Evolutionary conservation across 805 yeast genomes (phyloP).

Genomic region (Saturnispora diversa): DNA sequence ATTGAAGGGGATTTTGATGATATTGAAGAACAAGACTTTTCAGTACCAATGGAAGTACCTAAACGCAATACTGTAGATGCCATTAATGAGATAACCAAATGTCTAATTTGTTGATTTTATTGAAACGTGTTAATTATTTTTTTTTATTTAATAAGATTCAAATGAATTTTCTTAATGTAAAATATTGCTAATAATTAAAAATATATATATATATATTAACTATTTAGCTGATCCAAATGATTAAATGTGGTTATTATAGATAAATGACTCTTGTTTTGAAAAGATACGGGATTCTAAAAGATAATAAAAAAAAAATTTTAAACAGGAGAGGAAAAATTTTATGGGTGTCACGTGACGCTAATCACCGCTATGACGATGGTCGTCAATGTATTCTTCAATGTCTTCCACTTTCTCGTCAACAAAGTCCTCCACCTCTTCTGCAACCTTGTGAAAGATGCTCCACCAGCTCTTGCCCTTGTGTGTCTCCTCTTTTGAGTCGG

Average conservation of each 20-base stretch:
- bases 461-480: background rate
- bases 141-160: too few relatives aligned
- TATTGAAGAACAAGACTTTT: background rate
- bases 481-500: background rate
- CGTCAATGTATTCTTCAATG: background rate
- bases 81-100: too few relatives aligned
- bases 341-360: conserved; percentile 4
- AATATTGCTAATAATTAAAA: too few relatives aligned
- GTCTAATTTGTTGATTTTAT: too few relatives aligned
- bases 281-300: background rate
- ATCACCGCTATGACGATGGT: background rate
- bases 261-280: too few relatives aligned
- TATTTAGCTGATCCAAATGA: too few relatives aligned
- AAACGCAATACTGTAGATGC: background rate
- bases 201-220: too few relatives aligned
- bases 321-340: too few relatives aligned
- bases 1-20: conserved; percentile 7
- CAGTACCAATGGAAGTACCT: background rate
- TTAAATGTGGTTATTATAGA: too few relatives aligned
- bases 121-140: too few relatives aligned
- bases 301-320: too few relatives aligned
- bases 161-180: too few relatives aligned
- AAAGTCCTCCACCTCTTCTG: conserved; percentile 7
- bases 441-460: conserved; percentile 1
- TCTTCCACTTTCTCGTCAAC: conserved; percentile 3